These are phyloP conservation scores for Alnus glutinosa DNA, from an alignment of 306 rosid species.

Conservation along the genomic window DNA sequence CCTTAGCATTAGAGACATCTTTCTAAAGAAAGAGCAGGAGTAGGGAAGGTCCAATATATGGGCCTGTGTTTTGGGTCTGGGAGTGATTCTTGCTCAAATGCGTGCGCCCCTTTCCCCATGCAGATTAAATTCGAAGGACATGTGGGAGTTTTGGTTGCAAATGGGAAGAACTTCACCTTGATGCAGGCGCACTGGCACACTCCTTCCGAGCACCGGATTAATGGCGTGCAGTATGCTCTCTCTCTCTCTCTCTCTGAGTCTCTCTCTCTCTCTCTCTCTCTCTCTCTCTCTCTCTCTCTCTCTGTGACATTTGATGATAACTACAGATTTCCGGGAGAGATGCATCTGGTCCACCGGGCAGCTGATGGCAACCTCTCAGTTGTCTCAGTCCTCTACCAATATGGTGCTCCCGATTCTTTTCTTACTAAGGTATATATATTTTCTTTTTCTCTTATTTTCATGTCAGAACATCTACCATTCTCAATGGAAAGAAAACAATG, in stretches of 20 bases:
- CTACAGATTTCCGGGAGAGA: conserved; percentile 58
- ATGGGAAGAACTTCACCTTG: conserved; percentile 60
- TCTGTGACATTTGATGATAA: neutral
- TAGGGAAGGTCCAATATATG: neutral
- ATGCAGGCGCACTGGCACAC: conserved; percentile 83
- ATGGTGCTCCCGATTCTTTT: conserved; percentile 58
- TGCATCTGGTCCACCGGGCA: conserved; percentile 66
- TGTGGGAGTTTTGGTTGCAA: conserved; percentile 47
- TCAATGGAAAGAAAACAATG: neutral
- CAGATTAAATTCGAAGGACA: conserved; percentile 59
- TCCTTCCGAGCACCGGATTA: conserved; percentile 76
- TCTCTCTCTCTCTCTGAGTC: conserved; percentile 10
- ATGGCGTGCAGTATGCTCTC: conserved; percentile 57
- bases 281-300: neutral
- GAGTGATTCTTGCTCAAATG: neutral
- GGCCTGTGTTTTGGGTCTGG: neutral
- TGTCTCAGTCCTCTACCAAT: conserved; percentile 50
- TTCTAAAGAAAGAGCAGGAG: no score
- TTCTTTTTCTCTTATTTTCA: neutral
- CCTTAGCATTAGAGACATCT: neutral
- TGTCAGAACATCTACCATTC: neutral
- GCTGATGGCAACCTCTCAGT: conserved; percentile 53
- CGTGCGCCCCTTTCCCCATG: neutral
- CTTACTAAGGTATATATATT: conserved; percentile 46
- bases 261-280: neutral